Base-by-base conservation (phyloP, 495 filamentous ascomycete species). In the Penicillium pancosmium region DNA sequence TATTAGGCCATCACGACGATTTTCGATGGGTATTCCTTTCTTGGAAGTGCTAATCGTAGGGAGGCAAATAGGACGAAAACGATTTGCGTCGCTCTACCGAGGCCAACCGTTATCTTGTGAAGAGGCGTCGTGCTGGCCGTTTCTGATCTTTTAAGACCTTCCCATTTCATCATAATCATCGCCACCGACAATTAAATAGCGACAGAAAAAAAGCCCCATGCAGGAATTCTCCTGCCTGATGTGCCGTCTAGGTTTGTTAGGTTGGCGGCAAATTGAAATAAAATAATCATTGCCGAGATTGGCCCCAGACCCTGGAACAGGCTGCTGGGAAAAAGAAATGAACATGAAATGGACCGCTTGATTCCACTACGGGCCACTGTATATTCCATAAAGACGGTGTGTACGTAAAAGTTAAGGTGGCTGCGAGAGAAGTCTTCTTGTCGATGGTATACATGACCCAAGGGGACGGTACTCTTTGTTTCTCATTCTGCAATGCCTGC, bases 41-140 rank as follows among this genome's bases (percentile, higher is more conserved):
- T 35, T 36, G 44, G 51, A 21, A 36, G 25, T 47, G 50, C 40
- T 44, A 51, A 52, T 62, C 36, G 50, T 31, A 49, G 36, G 11
- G 46, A 48, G 46, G 46, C 46, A 48, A 48, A 48, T 15, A 33
- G 40, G 9, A 44, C 15, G 10, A 48, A 44, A 40, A 44, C 44
- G 34, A 44, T 50, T 48, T 12, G 35, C 46, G 49, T 48, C 40
- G 54, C 10, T 57, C 27, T 46, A 57, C 59, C 66, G 64, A 64
- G 56, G 52, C 52, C 62, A 66, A 36, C 55, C 64, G 63, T 3
- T 18, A 36, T 52, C 60, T 60, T 43, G 59, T 60, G 63, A 62
- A 57, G 56, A 52, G 46, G 46, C 50, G 49, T 51, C 43, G 38
- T 16, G 18, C 19, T 16, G 15, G 41, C 16, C 47, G 15, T 18